phyloP scores from a whole-genome alignment of 345 rosid species.

The Linum usitatissimum region DNA sequence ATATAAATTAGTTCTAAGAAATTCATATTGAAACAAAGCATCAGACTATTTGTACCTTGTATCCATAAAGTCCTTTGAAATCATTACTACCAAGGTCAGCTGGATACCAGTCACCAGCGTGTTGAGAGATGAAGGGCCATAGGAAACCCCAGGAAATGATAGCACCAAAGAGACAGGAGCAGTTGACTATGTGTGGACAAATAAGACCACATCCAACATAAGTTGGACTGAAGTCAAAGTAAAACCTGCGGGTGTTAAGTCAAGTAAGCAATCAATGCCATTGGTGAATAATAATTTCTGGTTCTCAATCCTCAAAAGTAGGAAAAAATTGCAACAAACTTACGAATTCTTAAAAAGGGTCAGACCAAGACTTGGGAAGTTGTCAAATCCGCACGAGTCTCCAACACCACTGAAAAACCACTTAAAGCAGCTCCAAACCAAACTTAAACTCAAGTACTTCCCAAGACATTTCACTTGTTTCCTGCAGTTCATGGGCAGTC shows the following conservation, averaged over 20 bases:
- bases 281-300: too few species aligned
- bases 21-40: background rate
- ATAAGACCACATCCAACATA: conserved; percentile 95
- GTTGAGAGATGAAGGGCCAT: conserved; percentile 68
- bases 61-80: conserved; percentile 89
- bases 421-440: conserved; percentile 93
- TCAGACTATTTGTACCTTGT: conserved; percentile 43
- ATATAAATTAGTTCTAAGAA: background rate
- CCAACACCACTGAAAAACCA: conserved; percentile 97
- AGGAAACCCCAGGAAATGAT: conserved; percentile 86
- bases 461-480: conserved; percentile 84
- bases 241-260: conserved; percentile 46
- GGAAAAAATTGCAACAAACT: conserved; percentile 15
- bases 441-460: conserved; percentile 75
- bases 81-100: conserved; percentile 65
- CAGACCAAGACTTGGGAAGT: conserved; percentile 84
- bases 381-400: conserved; percentile 89
- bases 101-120: conserved; percentile 85
- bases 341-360: conserved; percentile 72
- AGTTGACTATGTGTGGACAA: conserved; percentile 88
- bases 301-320: too few species aligned
- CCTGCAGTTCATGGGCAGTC: conserved; percentile 29
- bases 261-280: background rate
- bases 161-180: conserved; percentile 85
- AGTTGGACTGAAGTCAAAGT: conserved; percentile 89